Conservation (phyloP, 1,284 basidiomycete species). For the Cutaneotrichosporon sp. region DNA sequence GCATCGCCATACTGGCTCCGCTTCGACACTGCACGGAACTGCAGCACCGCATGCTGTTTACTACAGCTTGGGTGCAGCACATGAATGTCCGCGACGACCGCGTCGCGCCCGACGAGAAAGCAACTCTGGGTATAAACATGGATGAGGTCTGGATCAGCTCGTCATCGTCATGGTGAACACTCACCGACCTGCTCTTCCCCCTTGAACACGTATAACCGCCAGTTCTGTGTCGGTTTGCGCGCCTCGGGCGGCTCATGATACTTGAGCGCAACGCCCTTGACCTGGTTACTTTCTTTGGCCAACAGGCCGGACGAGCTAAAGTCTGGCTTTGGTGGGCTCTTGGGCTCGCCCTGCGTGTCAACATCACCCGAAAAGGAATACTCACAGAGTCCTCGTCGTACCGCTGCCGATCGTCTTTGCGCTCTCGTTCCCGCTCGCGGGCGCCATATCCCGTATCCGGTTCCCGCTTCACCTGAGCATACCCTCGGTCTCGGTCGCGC, state of each 20-base stretch:
- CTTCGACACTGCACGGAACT: constrained; percentile 81
- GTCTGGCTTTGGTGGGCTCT: constrained; percentile 63
- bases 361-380: background rate
- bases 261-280: constrained; percentile 85
- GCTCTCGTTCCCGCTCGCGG: constrained; percentile 44
- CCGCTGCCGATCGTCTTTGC: constrained; percentile 40
- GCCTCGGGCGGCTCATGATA: constrained; percentile 99
- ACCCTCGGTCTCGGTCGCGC: constrained; percentile 16
- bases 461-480: constrained; percentile 13
- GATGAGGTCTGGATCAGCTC: constrained; percentile 65
- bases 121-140: constrained; percentile 91
- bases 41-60: constrained; percentile 96
- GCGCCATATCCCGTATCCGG: constrained; percentile 20
- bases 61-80: constrained; percentile 95
- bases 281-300: constrained; percentile 90
- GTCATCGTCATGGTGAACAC: constrained; percentile 40
- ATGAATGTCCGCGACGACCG: constrained; percentile 77
- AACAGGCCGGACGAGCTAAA: constrained; percentile 84
- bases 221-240: constrained; percentile 79
- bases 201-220: constrained; percentile 97
- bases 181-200: constrained; percentile 85
- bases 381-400: constrained; percentile 39
- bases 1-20: constrained; percentile 83
- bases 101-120: constrained; percentile 89
- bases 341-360: constrained; percentile 18